phyloP scores from a whole-genome alignment of 2,329 filamentous ascomycete species.

The Thielaviopsis euricoi region DNA sequence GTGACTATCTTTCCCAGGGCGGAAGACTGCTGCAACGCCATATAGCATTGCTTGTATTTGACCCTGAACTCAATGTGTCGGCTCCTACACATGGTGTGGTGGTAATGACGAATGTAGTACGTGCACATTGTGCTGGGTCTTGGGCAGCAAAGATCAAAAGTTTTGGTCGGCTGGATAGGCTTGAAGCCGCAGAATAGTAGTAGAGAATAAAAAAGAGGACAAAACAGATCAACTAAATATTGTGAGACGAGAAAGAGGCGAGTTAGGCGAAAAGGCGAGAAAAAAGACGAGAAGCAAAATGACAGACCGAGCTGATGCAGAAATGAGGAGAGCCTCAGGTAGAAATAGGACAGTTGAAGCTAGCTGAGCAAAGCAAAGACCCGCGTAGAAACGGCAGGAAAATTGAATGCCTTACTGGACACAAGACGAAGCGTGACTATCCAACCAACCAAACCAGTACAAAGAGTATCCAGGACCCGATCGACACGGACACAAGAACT shows the following conservation, averaged over 20 bases:
- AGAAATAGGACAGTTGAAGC: neutral
- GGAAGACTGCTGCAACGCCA: constrained; percentile 10
- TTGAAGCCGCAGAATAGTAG: too few species aligned
- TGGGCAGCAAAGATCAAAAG: neutral
- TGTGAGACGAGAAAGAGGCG: neutral
- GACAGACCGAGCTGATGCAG: neutral
- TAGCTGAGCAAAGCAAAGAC: neutral
- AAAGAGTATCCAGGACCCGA: neutral
- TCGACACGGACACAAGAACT: neutral
- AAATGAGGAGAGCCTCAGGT: neutral
- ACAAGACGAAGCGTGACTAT: neutral
- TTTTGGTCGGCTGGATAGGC: too few species aligned
- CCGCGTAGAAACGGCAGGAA: neutral
- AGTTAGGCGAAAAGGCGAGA: constrained; percentile 6
- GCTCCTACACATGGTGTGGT: constrained; percentile 29
- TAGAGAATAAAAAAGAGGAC: neutral
- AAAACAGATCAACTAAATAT: neutral
- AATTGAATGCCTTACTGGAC: neutral
- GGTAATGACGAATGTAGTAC: constrained; percentile 34
- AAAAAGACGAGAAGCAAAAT: constrained; percentile 1
- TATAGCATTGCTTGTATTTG: constrained; percentile 28
- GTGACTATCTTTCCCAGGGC: constrained; percentile 14
- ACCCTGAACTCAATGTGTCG: constrained; percentile 24
- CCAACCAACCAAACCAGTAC: neutral
- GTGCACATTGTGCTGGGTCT: constrained; percentile 26